phyloP scores from a whole-genome alignment of 768 basidiomycete genomes.

The Suillus subluteus region DNA sequence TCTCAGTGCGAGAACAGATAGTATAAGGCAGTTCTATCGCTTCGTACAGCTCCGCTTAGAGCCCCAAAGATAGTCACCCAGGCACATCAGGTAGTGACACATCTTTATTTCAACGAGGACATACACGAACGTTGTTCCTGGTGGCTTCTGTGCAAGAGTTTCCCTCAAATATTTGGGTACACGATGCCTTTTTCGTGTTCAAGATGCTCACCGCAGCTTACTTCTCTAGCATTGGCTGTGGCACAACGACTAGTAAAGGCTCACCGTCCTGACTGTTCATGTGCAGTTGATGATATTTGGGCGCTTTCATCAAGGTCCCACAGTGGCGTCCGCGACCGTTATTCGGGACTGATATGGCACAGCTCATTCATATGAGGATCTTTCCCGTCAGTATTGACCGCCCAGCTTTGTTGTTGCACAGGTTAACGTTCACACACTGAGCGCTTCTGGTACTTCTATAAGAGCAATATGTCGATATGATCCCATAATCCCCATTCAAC shows the following conservation, averaged over 20 bases:
- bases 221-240: not conserved
- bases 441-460: not conserved
- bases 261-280: not conserved
- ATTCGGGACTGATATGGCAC: not conserved
- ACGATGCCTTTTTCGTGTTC: not conserved
- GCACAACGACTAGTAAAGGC: not conserved
- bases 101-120: not conserved
- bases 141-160: not conserved
- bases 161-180: not conserved
- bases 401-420: not conserved
- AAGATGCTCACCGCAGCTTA: not conserved
- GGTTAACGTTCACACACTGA: not conserved
- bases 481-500: not conserved
- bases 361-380: not conserved
- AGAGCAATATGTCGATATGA: not conserved
- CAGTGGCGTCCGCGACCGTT: not conserved
- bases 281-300: not conserved
- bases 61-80: not conserved
- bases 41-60: not conserved
- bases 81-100: not conserved
- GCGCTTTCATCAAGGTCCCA: not conserved
- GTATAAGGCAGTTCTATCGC: not conserved
- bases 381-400: not conserved
- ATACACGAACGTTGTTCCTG: not conserved
- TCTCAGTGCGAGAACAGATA: not conserved